These are phyloP conservation scores for Kwoniella newhampshirensis DNA, from an alignment of 768 basidiomycete species.

Conservation along the genomic window DNA sequence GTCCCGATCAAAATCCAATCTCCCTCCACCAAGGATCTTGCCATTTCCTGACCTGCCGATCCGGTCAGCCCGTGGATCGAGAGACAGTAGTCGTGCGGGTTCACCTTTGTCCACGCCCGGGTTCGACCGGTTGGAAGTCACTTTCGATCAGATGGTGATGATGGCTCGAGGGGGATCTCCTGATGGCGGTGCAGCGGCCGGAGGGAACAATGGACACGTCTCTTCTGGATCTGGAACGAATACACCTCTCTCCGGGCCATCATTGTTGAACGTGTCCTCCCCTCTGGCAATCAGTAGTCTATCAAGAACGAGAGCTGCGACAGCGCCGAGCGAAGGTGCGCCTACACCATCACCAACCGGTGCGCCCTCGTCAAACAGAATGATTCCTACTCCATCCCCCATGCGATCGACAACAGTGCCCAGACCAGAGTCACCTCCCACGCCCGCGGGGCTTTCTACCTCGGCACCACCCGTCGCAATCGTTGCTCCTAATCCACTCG, in stretches of 20 bases:
- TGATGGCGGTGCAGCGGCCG: background rate
- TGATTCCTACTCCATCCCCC: background rate
- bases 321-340: background rate
- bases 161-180: constrained; percentile 15
- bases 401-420: background rate
- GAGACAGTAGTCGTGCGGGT: constrained; percentile 24
- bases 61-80: constrained; percentile 14
- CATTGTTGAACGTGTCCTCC: background rate
- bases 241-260: background rate
- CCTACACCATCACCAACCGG: background rate
- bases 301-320: background rate
- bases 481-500: background rate
- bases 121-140: constrained; percentile 13
- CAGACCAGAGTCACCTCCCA: background rate
- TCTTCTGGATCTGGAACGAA: constrained; percentile 4
- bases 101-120: constrained; percentile 13
- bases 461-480: background rate
- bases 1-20: constrained; percentile 23
- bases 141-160: constrained; percentile 14
- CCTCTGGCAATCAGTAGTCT: constrained; percentile 12
- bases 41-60: constrained; percentile 42
- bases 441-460: background rate
- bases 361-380: background rate
- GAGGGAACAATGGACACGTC: background rate
- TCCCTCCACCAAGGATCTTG: constrained; percentile 35